Conservation (phyloP, 768 basidiomycete genomes). For the Boletus fagicola region DNA sequence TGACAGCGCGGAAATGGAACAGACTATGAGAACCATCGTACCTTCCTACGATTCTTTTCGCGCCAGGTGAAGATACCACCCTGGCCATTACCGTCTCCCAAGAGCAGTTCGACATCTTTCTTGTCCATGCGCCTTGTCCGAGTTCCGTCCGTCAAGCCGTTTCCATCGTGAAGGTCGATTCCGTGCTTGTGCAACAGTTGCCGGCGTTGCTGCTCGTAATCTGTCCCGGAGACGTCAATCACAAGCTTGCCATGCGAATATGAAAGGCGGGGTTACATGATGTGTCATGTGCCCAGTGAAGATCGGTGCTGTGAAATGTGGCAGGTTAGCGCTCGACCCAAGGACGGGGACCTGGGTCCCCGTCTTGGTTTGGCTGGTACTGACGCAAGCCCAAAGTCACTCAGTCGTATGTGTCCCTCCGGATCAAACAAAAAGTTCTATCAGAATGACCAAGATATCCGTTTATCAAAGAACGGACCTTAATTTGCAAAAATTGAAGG, state of each 20-base stretch:
- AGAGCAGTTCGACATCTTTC: conserved; percentile 77
- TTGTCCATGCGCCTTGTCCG: conserved; percentile 78
- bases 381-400: conserved; percentile 94
- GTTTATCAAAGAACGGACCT: conserved; percentile 28
- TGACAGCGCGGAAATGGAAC: conserved; percentile 28
- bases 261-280: conserved; percentile 52
- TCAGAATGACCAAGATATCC: conserved; percentile 23
- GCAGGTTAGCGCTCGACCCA: conserved; percentile 20
- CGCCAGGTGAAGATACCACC: conserved; percentile 92
- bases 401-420: conserved; percentile 89
- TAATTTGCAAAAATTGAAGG: conserved; percentile 27
- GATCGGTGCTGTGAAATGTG: conserved; percentile 62
- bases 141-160: conserved; percentile 60
- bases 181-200: conserved; percentile 91
- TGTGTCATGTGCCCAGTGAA: conserved; percentile 97
- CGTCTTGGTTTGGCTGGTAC: conserved; percentile 38
- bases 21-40: conserved; percentile 40
- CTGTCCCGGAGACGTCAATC: conserved; percentile 38
- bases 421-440: conserved; percentile 96
- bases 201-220: conserved; percentile 91
- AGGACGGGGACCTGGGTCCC: conserved; percentile 21
- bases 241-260: conserved; percentile 1
- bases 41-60: conserved; percentile 89
- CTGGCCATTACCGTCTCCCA: conserved; percentile 80
- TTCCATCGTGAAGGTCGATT: conserved; percentile 85